Evolutionary conservation across 345 rosid species (phyloP).

Genomic region (Sapria himalayana): DNA sequence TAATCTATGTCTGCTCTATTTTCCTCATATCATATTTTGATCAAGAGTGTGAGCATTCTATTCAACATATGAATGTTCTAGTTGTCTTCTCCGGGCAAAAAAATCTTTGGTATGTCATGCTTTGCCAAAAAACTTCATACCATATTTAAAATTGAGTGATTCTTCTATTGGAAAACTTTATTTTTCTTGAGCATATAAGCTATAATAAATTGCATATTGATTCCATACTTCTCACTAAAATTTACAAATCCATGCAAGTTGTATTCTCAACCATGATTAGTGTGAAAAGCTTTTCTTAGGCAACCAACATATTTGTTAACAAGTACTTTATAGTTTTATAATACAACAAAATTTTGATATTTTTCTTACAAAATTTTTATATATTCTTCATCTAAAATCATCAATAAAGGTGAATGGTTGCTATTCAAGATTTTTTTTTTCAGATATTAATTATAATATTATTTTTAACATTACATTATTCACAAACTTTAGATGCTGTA

Average conservation of each 20-base stretch:
- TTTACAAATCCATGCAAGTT: constrained; percentile 3
- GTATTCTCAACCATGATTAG: constrained; percentile 1
- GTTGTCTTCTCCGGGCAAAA: background rate
- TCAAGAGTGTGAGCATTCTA: background rate
- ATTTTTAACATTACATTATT: constrained; percentile 3
- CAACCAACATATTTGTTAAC: background rate
- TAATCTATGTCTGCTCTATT: too few relatives aligned
- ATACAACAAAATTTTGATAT: too few relatives aligned
- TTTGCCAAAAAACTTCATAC: background rate
- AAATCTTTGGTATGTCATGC: background rate
- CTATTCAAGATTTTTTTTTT: constrained; percentile 1
- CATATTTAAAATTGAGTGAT: background rate
- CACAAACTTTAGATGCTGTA: background rate
- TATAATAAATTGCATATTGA: background rate
- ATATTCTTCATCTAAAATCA: background rate
- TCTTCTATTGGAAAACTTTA: background rate
- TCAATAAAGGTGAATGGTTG: background rate
- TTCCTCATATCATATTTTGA: background rate
- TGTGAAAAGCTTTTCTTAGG: constrained; percentile 2
- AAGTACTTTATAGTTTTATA: background rate
- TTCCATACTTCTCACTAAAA: constrained; percentile 1
- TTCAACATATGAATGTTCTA: background rate
- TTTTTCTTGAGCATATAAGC: background rate
- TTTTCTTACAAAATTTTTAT: too few relatives aligned
- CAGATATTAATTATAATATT: background rate